Conservation (phyloP, 2,329 filamentous ascomycete genomes). For the Berkeleyomyces basicola region DNA sequence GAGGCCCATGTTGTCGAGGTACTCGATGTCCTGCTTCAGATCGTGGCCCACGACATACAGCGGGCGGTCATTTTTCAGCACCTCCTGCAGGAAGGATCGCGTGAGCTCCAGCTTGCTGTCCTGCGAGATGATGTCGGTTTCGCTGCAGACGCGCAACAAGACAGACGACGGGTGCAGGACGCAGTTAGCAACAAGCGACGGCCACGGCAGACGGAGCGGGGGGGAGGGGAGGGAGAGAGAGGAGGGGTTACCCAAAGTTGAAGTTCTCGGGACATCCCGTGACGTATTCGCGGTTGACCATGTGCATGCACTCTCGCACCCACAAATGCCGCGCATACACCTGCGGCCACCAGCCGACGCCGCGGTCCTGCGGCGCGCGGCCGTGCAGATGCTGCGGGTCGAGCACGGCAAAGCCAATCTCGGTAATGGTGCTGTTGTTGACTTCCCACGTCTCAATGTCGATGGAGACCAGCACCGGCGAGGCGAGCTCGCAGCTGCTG, state of each 20-base stretch:
- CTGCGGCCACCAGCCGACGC: conserved; percentile 46
- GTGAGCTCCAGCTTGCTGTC: conserved; percentile 35
- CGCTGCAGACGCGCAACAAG: background rate
- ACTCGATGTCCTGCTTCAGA: conserved; percentile 47
- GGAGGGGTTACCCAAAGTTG: conserved; percentile 49
- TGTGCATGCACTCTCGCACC: conserved; percentile 48
- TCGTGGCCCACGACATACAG: conserved; percentile 58
- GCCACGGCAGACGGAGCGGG: background rate
- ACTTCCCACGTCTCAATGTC: conserved; percentile 73
- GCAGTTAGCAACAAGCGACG: background rate
- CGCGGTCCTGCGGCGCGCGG: conserved; percentile 42
- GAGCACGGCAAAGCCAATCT: conserved; percentile 69
- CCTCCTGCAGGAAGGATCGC: background rate
- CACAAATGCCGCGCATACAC: conserved; percentile 63
- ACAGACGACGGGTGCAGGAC: no score
- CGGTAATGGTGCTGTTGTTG: conserved; percentile 51
- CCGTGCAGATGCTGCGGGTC: conserved; percentile 45
- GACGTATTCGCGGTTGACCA: conserved; percentile 53
- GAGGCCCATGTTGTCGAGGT: conserved; percentile 49
- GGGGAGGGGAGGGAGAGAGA: background rate
- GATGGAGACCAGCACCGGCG: conserved; percentile 51
- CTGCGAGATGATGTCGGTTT: conserved; percentile 18
- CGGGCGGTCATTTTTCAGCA: background rate
- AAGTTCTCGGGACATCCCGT: conserved; percentile 57
- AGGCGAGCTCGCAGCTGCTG: background rate